Evolutionary conservation across 1,284 basidiomycete species (phyloP).

Genomic region (Ceratorhiza oryzae-sativae): DNA sequence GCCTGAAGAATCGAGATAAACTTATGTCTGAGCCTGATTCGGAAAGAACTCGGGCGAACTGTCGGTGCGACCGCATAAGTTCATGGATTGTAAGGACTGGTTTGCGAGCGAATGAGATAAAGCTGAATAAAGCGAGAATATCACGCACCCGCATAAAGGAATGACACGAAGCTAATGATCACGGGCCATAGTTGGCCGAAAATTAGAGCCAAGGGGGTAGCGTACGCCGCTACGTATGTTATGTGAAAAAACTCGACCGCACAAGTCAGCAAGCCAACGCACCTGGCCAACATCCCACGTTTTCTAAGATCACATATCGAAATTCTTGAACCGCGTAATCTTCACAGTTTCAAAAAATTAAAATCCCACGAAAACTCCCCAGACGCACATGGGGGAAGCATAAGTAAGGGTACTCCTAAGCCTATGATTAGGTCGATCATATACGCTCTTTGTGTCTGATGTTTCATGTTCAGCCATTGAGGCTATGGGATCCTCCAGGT

Average conservation of each 20-base stretch:
- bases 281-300: constrained; percentile 40
- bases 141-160: background rate
- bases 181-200: constrained; percentile 7
- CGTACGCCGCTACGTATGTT: background rate
- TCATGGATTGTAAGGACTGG: constrained; percentile 31
- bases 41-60: constrained; percentile 3
- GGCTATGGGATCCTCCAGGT: background rate
- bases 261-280: background rate
- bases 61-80: constrained; percentile 25
- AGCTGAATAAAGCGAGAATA: too few relatives aligned
- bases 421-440: constrained; percentile 58
- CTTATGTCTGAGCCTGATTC: background rate
- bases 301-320: constrained; percentile 40
- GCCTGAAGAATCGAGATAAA: background rate
- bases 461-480: too few relatives aligned
- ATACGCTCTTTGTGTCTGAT: constrained; percentile 40
- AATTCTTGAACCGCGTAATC: constrained; percentile 38
- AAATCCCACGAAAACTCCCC: background rate
- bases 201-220: background rate
- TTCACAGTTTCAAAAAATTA: constrained; percentile 33
- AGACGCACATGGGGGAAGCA: constrained; percentile 60
- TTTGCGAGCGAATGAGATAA: background rate
- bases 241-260: too few relatives aligned
- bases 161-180: background rate
- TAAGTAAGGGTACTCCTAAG: constrained; percentile 56